phyloP scores from a whole-genome alignment of 2,329 filamentous ascomycete genomes.

The Claviceps capensis region DNA sequence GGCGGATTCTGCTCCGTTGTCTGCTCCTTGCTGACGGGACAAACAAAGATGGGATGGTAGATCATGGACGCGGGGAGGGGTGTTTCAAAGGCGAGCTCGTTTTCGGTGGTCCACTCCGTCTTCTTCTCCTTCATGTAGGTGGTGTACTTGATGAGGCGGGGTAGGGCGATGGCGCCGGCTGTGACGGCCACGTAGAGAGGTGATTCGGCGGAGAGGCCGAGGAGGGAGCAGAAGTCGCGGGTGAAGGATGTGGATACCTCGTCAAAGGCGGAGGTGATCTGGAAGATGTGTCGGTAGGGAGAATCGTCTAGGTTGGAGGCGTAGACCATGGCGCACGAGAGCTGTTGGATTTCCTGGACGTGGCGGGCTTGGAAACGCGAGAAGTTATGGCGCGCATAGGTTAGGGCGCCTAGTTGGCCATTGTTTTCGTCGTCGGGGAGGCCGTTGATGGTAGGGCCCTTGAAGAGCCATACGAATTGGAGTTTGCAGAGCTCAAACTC shows the following conservation, averaged over 20 bases:
- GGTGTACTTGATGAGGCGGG: conserved; percentile 77
- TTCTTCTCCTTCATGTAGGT: conserved; percentile 77
- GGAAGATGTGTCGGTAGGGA: conserved; percentile 69
- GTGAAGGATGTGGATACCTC: conserved; percentile 82
- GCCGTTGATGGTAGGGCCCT: conserved; percentile 41
- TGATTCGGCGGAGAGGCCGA: conserved; percentile 81
- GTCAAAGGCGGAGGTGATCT: conserved; percentile 62
- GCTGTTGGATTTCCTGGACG: conserved; percentile 62
- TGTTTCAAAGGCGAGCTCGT: conserved; percentile 74
- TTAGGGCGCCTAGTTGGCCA: conserved; percentile 51
- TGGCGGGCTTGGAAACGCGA: conserved; percentile 62
- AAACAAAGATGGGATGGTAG: conserved; percentile 96
- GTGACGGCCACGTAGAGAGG: conserved; percentile 88
- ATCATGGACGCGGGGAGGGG: conserved; percentile 46
- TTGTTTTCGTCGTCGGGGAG: conserved; percentile 39
- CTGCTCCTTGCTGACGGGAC: conserved; percentile 92
- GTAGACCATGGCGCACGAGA: conserved; percentile 71
- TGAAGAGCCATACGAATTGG: conserved; percentile 81
- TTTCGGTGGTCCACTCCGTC: conserved; percentile 86
- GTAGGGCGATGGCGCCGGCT: conserved; percentile 82
- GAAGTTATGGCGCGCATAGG: conserved; percentile 67
- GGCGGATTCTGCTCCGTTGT: conserved; percentile 85
- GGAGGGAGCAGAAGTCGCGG: conserved; percentile 82
- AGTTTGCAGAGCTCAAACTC: conserved; percentile 89
- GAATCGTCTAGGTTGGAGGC: conserved; percentile 59